Evolutionary conservation across 108 stramenopile genomes (phyloP), one percentile per base, ranked within the genome.

Genomic region (Cyclotella sp.): DNA sequence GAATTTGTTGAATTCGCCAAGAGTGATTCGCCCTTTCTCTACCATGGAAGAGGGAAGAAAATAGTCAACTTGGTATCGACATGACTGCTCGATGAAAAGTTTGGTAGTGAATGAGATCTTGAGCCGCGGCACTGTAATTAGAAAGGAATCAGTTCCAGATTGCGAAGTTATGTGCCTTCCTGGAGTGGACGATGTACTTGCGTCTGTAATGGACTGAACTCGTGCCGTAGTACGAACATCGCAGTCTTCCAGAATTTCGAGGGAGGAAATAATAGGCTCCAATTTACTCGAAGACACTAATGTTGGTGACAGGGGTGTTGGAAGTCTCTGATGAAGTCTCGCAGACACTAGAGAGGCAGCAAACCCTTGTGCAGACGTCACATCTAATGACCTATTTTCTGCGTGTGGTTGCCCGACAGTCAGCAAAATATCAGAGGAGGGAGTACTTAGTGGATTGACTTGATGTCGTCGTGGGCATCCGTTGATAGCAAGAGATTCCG

Each of bases 1-100:
- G 44, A 90, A 92, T 42, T 78, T 77, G 30, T 75, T 71, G 51
- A 92, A 90, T 63, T 90, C 89, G 26, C 86, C 79, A 29, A 88
- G 60, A 14, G 54, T 65, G 10, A 88, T 63, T 63, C 91, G 75
- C 12, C 91, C 91, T 55, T 81, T 89, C 43, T 89, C 87, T 13
- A 51, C 68, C 54, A 89, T 68, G 34, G 52, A 61, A 46, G 81
- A 53, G 7, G 91, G 87, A 9, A 91, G 40, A 30, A 83, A 84
- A 12, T 79, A 44, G 52, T 88, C 70, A 15, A 85, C 26, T 29
- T 62, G 53, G 12, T 57, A 55, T 14, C 59, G 29, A 51, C 72
- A 74, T 27, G 62, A 47, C 41, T 64, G 53, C 21, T 81, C 79
- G 53, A 63, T 61, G 42, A 63, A 73, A 34, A 81, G 67, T 47